Percentiles rank a stretch among this genome's conserved stretches.
Conservation (phyloP, 2,329 filamentous ascomycete species). For the Fusarium bactridioides region DNA sequence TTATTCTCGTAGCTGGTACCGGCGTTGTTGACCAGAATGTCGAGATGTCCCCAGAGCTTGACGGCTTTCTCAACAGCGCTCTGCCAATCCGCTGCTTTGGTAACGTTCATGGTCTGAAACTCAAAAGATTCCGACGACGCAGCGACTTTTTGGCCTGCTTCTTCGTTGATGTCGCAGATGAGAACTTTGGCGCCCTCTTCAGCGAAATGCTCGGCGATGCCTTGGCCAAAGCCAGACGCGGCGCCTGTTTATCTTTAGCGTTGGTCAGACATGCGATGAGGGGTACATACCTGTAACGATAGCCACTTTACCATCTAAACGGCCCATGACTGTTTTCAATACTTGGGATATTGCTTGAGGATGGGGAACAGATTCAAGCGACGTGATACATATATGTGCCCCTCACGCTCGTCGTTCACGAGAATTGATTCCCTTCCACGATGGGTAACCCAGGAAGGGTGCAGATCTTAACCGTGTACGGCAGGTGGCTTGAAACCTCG, state of each 20-base stretch:
- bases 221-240: conserved; percentile 20
- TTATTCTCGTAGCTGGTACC: conserved; percentile 15
- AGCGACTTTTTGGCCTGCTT: not conserved
- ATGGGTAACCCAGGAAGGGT: too few relatives aligned
- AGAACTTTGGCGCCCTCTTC: conserved; percentile 4
- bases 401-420: not conserved
- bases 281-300: not conserved
- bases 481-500: not conserved
- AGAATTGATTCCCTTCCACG: not conserved
- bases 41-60: not conserved
- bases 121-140: not conserved
- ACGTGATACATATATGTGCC: not conserved
- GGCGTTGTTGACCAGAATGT: conserved; percentile 12
- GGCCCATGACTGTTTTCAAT: not conserved
- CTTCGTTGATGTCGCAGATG: not conserved
- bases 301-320: conserved; percentile 9
- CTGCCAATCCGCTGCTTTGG: not conserved
- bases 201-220: conserved; percentile 8
- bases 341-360: too few relatives aligned
- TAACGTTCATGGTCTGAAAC: conserved; percentile 6
- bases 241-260: not conserved
- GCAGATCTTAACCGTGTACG: not conserved
- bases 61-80: not conserved
- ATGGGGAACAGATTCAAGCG: too few relatives aligned
- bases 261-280: rapidly evolving